A percentile compares a stretch with the other conserved stretches of the same genome.
Conservation (phyloP, 306 rosid genomes). For the Castanospermum australe region DNA sequence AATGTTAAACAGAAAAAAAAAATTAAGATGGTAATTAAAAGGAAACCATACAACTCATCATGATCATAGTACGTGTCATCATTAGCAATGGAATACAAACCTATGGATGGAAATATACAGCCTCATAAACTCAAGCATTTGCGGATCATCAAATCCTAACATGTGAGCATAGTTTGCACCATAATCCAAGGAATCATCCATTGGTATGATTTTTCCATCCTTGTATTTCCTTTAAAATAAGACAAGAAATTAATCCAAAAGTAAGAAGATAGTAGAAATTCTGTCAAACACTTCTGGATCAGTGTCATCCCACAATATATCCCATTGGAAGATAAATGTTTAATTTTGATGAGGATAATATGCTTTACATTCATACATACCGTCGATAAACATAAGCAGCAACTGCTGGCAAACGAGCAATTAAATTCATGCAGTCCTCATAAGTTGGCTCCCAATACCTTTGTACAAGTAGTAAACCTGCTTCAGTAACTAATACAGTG, state of each 20-base stretch:
- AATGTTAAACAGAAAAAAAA: constrained; percentile 12
- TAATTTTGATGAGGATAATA: constrained; percentile 10
- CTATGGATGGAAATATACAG: constrained; percentile 94
- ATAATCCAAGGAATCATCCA: constrained; percentile 86
- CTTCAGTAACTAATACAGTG: constrained; percentile 26
- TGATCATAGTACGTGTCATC: background rate
- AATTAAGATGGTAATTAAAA: background rate
- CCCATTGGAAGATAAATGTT: background rate
- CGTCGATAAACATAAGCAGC: constrained; percentile 93
- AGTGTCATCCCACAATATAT: constrained; percentile 9
- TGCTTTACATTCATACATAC: constrained; percentile 45
- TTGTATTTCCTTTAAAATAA: constrained; percentile 70
- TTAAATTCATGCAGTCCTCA: constrained; percentile 86
- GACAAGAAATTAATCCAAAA: constrained; percentile 28
- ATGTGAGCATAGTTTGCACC: constrained; percentile 92
- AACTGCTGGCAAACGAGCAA: constrained; percentile 84
- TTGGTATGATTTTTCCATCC: constrained; percentile 69
- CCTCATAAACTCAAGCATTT: constrained; percentile 94
- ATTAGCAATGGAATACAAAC: constrained; percentile 46
- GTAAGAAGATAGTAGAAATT: constrained; percentile 17
- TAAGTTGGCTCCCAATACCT: constrained; percentile 99
- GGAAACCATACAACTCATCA: constrained; percentile 1
- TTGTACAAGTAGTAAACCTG: constrained; percentile 21
- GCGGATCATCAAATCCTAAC: constrained; percentile 89
- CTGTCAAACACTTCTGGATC: constrained; percentile 4